Evolutionary conservation across 2,329 filamentous ascomycete genomes (phyloP), one percentile per base, ranked within the genome.

Genomic region (Fusarium xyrophilum): DNA sequence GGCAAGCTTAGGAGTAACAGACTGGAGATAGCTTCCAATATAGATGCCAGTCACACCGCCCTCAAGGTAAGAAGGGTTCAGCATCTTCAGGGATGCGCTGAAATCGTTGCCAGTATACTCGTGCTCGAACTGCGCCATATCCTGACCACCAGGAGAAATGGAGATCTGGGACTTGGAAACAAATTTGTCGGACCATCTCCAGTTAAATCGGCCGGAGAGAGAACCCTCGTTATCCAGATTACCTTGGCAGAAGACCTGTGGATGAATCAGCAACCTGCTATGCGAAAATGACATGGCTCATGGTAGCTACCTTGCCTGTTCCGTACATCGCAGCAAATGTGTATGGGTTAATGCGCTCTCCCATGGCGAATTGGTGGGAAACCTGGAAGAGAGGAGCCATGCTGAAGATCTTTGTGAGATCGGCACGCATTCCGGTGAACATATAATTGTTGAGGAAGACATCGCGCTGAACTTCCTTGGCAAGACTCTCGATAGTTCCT

Each of bases 361-460:
- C 95, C 88, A 97, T 93, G 58, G 95, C 91, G 80, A 99, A 96
- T 74, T 96, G 93, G 83, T 99, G 96, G 71, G 95, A 97, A 74
- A 97, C 92, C 82, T 98, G 95, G 86, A 99, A 99, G 73, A 98
- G 84, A 61, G 96, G 96, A 60, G 90, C 88, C 79, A 97, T 88
- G 86, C 93, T 96, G 83, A 98, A 97, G 78, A 93, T 90, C 86
- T 97, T 98, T 79, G 93, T 97, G 79, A 98, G 85, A 81, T 99
- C 96, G 79, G 95, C 96, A 78, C 95, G 92, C 80, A 99, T 87
- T 76, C 96, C 96, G 44, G 93, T 92, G 85, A 99, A 98, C 89
- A 96, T 96, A 81, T 93, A 92, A 85, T 97, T 97, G 83, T 91
- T 96, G 76, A 97, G 89, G 79, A 98, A 91, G 74, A 97, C 94